A percentile compares a stretch with the other conserved stretches of the same genome.
phyloP scores from a whole-genome alignment of 116 monocot species.

The Zostera marina region DNA sequence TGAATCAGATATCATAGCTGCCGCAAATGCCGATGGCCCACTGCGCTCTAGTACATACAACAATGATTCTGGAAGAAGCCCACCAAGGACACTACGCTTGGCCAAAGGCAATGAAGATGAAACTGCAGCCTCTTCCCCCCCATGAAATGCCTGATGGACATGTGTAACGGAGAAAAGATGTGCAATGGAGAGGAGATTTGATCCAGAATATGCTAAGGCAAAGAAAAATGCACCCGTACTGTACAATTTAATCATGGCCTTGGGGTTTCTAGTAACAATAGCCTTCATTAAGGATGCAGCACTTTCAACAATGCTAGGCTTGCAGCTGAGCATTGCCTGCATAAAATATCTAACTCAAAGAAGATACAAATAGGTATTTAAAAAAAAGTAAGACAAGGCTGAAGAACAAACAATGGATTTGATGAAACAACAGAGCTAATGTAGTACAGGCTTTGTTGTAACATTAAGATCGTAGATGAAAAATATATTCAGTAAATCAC shows the following conservation, averaged over 20 bases:
- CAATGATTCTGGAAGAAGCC: constrained; percentile 92
- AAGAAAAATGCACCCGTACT: constrained; percentile 98
- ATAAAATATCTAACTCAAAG: background rate
- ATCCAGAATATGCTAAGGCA: constrained; percentile 90
- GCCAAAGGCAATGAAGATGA: constrained; percentile 98
- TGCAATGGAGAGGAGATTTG: constrained; percentile 92
- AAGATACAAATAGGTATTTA: background rate
- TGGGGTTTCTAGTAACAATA: constrained; percentile 93
- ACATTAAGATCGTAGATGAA: no score
- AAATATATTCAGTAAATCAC: no score
- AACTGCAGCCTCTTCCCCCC: constrained; percentile 94
- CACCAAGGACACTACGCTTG: constrained; percentile 95
- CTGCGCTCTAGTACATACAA: constrained; percentile 95
- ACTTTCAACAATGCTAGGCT: constrained; percentile 87
- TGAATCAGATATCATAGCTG: constrained; percentile 99
- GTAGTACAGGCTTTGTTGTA: no score
- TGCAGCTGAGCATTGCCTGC: constrained; percentile 83
- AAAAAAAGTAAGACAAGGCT: background rate
- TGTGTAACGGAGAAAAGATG: constrained; percentile 84
- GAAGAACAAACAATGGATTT: background rate
- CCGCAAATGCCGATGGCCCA: constrained; percentile 86
- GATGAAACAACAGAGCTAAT: background rate
- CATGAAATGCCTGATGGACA: constrained; percentile 98
- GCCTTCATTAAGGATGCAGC: constrained; percentile 82
- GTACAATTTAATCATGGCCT: constrained; percentile 89